These are phyloP conservation scores for Nematocida minor DNA, from an alignment of 371 early-diverging fungal species.

Conservation along the genomic window DNA sequence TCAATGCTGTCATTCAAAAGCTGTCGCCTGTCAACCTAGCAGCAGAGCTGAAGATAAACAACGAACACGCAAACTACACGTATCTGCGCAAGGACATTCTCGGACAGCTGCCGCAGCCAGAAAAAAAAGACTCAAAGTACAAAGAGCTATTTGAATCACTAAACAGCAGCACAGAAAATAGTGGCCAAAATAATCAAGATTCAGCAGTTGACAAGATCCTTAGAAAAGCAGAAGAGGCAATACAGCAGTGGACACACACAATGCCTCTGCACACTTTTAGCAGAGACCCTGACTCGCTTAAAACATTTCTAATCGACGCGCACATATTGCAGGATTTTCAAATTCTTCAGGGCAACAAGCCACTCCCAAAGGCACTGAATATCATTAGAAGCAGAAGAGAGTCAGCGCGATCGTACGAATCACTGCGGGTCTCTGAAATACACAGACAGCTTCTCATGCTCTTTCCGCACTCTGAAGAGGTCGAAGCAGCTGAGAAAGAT, in stretches of 20 bases:
- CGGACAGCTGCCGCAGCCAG: not conserved
- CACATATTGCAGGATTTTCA: constrained; percentile 27
- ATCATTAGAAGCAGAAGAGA: constrained; percentile 1
- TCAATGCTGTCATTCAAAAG: constrained; percentile 27
- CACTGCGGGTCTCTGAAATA: not conserved
- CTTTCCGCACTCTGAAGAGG: not conserved
- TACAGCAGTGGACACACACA: constrained; percentile 21
- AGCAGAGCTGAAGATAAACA: constrained; percentile 41
- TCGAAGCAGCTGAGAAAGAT: constrained; percentile 12
- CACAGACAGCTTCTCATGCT: constrained; percentile 8
- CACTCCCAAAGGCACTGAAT: constrained; percentile 26
- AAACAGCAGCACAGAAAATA: too few relatives aligned
- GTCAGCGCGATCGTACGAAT: not conserved
- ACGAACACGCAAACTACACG: constrained; percentile 25
- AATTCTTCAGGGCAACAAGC: not conserved
- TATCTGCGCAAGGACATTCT: constrained; percentile 29
- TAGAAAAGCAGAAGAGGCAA: not conserved
- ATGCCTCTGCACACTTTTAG: not conserved
- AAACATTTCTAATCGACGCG: constrained; percentile 10
- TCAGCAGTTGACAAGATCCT: not conserved
- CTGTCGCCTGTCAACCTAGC: constrained; percentile 38
- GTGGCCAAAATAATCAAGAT: too few relatives aligned
- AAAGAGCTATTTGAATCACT: not conserved
- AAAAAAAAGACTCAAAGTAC: not conserved
- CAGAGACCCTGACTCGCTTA: not conserved